Evolutionary conservation across 1,139 yeast species (phyloP), one percentile per base, ranked within the genome.

Genomic region (Pichia sp.): DNA sequence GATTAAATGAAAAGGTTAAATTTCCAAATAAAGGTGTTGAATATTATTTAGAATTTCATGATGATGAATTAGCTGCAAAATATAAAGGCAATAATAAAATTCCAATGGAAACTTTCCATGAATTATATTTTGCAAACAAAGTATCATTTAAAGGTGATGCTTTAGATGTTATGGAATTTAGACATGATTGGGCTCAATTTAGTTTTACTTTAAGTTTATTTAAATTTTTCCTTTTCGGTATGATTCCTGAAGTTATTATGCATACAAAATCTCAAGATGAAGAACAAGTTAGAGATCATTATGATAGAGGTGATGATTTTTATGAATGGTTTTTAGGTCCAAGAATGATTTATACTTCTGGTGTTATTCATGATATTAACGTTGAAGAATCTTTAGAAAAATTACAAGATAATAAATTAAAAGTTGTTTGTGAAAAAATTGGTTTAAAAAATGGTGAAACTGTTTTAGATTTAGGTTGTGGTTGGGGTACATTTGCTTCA

Each of bases 261-360:
- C 97, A 87, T 71, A 82, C 95, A 50, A 80, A 87, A 64, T 84
- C 95, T 30, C 96, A 87, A 70, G 96, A 89, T 63, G 96, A 89
- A 70, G 97, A 87, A 68, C 97, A 87, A 69, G 96, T 87, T 47
- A 80, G 96, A 67, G 96, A 84, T 61, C 96, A 89, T 69, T 87
- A 87, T 67, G 97, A 89, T 71, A 85, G 97, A 58, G 96, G 97
- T 67, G 96, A 87, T 63, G 96, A 89, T 68, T 87, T 89, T 67
- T 89, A 87, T 77, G 71, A 89, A 46, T 87, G 95, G 94, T 87
- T 87, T 71, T 73, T 87, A 58, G 97, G 96, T 48, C 95, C 95
- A 55, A 80, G 96, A 67, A 87, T 87, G 96, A 76, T 87, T 63
- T 89, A 87, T 69, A 89, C 96, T 39, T 81, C 94, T 31, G 96